Conservation (phyloP, 331 rosid genomes). For the Acacia concinna region DNA sequence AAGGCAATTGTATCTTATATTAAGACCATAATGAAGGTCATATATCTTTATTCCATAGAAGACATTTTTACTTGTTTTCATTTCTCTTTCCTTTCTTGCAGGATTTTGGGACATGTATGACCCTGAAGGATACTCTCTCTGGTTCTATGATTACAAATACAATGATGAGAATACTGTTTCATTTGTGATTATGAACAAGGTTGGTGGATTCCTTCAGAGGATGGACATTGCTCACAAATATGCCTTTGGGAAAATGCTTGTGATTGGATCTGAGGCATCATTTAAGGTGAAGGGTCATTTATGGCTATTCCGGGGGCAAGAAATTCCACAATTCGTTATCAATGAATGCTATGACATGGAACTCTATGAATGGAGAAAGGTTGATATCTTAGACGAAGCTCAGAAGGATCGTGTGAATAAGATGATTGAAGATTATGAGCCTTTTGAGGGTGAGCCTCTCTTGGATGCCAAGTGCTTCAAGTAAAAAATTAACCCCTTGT, state of each 20-base stretch:
- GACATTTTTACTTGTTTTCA: too few relatives aligned
- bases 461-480: not conserved
- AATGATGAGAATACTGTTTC: constrained; percentile 79
- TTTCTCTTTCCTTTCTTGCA: too few relatives aligned
- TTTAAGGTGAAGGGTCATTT: constrained; percentile 87
- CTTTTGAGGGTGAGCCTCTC: constrained; percentile 35
- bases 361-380: constrained; percentile 73
- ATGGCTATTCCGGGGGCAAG: constrained; percentile 91
- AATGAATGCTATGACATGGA: constrained; percentile 93
- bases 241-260: constrained; percentile 88
- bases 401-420: constrained; percentile 81
- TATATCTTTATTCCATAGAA: too few relatives aligned
- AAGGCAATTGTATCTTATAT: too few relatives aligned
- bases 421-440: constrained; percentile 82
- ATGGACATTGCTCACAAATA: constrained; percentile 91
- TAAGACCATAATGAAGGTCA: too few relatives aligned
- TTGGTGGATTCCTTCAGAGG: constrained; percentile 78
- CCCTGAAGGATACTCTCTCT: constrained; percentile 86
- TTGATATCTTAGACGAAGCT: constrained; percentile 60
- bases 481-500: not conserved
- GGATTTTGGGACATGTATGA: constrained; percentile 94
- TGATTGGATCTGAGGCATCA: constrained; percentile 72
- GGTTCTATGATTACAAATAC: constrained; percentile 92
- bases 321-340: constrained; percentile 63
- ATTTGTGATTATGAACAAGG: constrained; percentile 80